Base-by-base conservation (phyloP, 805 yeast species). In the Nematodospora valgi region DNA sequence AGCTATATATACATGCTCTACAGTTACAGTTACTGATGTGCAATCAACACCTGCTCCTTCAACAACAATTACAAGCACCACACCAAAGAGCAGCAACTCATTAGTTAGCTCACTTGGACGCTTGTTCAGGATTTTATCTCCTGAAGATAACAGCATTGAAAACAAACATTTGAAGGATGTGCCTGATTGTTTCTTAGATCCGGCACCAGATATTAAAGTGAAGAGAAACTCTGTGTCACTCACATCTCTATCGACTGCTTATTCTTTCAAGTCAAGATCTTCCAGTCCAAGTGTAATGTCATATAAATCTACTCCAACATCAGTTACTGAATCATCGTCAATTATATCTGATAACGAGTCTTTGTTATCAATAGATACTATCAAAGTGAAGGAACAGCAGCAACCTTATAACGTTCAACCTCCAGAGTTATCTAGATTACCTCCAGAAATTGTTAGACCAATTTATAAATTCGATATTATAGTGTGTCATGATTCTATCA, bases 401-500 rank as follows among this genome's bases (percentile, higher is more conserved):
- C 19, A 25, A 16, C n/a, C 24, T 14, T 37, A 39, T 27, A 38
- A 32, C 20, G 40, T 39, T n/a, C 54, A 51, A 25, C 65, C 64
- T 5, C 63, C 64, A 0, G 69, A 64, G 35, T 43, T 77, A 23
- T 53, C 58, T 28, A 55, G 51, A 29, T 47, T 63, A 5, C 65
- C 72, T 0, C 76, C 79, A 3, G 73, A 69, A 18, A 54, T 72
- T 7, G 51, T 59, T 19, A 48, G 73, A 25, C 78, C 76, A n/a
- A 44, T 59, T 16, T 70, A 59, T 49, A 70, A 59, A 45, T 74
- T 72, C 49, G 75, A 72, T 24, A 48, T 75, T 23, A 57, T 64
- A 4, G 49, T 67, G 36, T 70, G 71, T 37, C 69, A 67, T 34
- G 70, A 65, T 10, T 45, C 70, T 4, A 47, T 64, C 13, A 62